phyloP scores from a whole-genome alignment of 2,329 filamentous ascomycete species.

The Microsporum audouinii region DNA sequence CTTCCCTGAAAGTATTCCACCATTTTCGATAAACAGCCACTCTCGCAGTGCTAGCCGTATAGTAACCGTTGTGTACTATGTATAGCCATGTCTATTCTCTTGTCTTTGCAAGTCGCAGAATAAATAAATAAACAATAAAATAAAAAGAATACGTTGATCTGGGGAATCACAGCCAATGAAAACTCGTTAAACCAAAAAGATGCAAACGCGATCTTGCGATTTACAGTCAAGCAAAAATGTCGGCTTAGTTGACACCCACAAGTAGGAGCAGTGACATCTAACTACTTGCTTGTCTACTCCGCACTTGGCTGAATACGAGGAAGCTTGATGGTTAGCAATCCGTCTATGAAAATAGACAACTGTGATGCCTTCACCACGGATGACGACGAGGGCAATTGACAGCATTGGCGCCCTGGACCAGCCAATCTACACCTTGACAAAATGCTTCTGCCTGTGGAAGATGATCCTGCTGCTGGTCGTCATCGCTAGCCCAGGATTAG shows the following conservation, averaged over 20 bases:
- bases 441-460: slow-evolving; percentile 47
- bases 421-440: slow-evolving; percentile 20
- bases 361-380: neutral
- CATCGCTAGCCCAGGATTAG: slow-evolving; percentile 43
- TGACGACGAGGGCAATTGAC: neutral
- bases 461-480: slow-evolving; percentile 40
- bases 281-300: neutral
- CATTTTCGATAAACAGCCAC: neutral
- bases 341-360: neutral
- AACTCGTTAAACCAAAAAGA: neutral
- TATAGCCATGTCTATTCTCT: neutral
- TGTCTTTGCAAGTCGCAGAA: neutral
- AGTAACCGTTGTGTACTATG: neutral
- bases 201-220: neutral
- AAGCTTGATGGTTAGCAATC: neutral
- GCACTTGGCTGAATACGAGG: neutral
- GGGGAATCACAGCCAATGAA: neutral
- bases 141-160: neutral
- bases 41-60: neutral
- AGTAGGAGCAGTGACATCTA: neutral
- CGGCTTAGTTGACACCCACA: too few species aligned
- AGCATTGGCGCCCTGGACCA: neutral
- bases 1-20: neutral
- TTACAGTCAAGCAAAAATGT: neutral
- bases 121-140: neutral